Evolutionary conservation across 1,284 basidiomycete species (phyloP), one percentile per base, ranked within the genome.

Genomic region (Rhodotorula sp.): DNA sequence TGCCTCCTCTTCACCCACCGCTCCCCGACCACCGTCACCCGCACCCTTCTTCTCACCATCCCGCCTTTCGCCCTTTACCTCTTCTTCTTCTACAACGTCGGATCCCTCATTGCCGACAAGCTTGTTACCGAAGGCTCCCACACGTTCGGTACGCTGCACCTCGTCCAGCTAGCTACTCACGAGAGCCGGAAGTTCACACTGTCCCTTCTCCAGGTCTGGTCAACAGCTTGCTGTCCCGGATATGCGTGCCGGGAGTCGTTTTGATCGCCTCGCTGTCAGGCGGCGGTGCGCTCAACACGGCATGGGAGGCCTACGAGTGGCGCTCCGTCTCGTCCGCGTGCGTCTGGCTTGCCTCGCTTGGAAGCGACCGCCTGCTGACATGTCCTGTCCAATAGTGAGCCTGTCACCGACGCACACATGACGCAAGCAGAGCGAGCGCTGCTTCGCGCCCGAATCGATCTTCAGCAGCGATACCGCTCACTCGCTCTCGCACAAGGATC

Each of bases 191-290:
- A 61, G 31, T n/a, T 2, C 20, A 26, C 15, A 10, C 9, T 16
- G n/a, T 26, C 22, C 54, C 46, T 10, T 0, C 28, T 4, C 18
- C 69, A 78, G 77, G 77, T 6, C 59, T 78, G n/a, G 68, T 79
- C 62, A 78, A 77, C 55, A 67, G 72, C 6, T 70, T 76, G 5
- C 68, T 79, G 1, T 76, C 77, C n/a, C 74, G 81, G 10, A 80
- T 81, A 2, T 81, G 80, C 53, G 79, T 81, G 13, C 77, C 81
- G 4, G 81, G 81, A 13, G 78, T 81, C 22, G 72, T 78, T 7
- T 75, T 82, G n/a, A 82, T 82, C 59, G 81, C 78, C 1, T 67
- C 78, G 1, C 73, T 82, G 0, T 82, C 81, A 0, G 81, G 81
- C 7, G 80, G 79, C 13, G 81, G 79, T 48, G 80, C 81, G 1